Evolutionary conservation across 305 asterid species (phyloP).

Genomic region (Fraxinus albicans): DNA sequence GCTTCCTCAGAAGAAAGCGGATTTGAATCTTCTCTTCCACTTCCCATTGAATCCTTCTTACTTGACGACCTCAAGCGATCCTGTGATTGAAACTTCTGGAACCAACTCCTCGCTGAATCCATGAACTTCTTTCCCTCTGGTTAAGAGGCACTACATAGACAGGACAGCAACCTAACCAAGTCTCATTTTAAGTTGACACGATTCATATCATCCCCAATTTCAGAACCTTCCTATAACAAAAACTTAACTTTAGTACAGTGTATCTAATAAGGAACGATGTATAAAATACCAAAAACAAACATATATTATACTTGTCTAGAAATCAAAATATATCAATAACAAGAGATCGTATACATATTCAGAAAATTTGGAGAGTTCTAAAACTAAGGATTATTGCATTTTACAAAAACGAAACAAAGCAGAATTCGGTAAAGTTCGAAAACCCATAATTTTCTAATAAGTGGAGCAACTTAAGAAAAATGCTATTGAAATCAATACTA

Average conservation of each 20-base stretch:
- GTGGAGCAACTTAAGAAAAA: not conserved
- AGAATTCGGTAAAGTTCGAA: not conserved
- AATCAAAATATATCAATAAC: not conserved
- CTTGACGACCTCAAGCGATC: slow-evolving; percentile 65
- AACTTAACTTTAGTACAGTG: not conserved
- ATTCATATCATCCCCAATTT: slow-evolving; percentile 31
- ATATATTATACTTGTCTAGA: not conserved
- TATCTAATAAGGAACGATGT: not conserved
- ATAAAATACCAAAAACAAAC: not conserved
- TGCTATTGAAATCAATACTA: not conserved
- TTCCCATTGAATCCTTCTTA: slow-evolving; percentile 65
- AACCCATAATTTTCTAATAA: not conserved
- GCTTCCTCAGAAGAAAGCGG: slow-evolving; percentile 74
- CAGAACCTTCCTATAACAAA: slow-evolving; percentile 31
- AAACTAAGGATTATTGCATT: not conserved
- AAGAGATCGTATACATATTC: not conserved
- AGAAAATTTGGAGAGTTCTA: not conserved
- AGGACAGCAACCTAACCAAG: slow-evolving; percentile 19
- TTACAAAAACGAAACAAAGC: not conserved
- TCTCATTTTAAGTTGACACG: slow-evolving; percentile 38
- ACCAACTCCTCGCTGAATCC: slow-evolving; percentile 94
- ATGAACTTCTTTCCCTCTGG: slow-evolving; percentile 43
- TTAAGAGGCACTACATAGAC: slow-evolving; percentile 30
- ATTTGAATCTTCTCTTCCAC: slow-evolving; percentile 64
- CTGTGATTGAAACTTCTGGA: slow-evolving; percentile 75